Conservation (phyloP, 2,329 filamentous ascomycete genomes). For the Lasiodiplodia theobromae region DNA sequence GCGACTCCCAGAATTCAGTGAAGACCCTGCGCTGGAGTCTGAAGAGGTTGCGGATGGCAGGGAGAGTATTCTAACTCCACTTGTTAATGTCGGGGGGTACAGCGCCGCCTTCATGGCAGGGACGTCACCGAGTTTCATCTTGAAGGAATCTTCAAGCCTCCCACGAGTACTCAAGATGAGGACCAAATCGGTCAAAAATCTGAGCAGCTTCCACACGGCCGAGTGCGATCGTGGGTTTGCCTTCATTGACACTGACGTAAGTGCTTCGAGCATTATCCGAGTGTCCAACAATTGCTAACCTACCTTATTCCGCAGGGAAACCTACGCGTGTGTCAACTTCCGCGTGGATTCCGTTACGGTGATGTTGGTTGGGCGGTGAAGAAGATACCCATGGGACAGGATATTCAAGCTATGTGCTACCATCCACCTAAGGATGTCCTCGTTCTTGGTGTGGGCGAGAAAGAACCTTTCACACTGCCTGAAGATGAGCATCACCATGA, state of each 20-base stretch:
- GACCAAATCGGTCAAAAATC: constrained; percentile 70
- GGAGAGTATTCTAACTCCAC: constrained; percentile 61
- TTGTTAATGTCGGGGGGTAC: constrained; percentile 76
- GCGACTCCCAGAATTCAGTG: constrained; percentile 65
- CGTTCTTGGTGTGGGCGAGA: constrained; percentile 73
- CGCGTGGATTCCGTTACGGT: constrained; percentile 69
- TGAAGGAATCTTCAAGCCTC: constrained; percentile 79
- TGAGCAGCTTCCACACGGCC: constrained; percentile 79
- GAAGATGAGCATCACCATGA: constrained; percentile 85
- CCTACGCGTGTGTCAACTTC: constrained; percentile 76
- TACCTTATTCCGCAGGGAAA: constrained; percentile 59
- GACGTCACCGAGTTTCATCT: constrained; percentile 77
- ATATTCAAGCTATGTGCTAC: constrained; percentile 77
- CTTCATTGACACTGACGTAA: constrained; percentile 71
- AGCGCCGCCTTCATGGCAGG: constrained; percentile 85
- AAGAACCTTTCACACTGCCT: constrained; percentile 79
- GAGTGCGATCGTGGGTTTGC: constrained; percentile 84
- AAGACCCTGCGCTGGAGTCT: constrained; percentile 57
- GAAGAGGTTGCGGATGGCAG: constrained; percentile 57
- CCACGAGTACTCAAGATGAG: constrained; percentile 79
- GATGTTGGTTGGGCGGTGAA: constrained; percentile 79
- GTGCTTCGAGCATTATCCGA: constrained; percentile 21
- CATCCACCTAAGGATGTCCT: constrained; percentile 79
- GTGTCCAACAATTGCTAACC: constrained; percentile 29
- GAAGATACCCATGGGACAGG: constrained; percentile 73